These are phyloP conservation scores for Stachybotrys chartarum DNA, from an alignment of 2,329 filamentous ascomycete genomes.

Conservation along the genomic window DNA sequence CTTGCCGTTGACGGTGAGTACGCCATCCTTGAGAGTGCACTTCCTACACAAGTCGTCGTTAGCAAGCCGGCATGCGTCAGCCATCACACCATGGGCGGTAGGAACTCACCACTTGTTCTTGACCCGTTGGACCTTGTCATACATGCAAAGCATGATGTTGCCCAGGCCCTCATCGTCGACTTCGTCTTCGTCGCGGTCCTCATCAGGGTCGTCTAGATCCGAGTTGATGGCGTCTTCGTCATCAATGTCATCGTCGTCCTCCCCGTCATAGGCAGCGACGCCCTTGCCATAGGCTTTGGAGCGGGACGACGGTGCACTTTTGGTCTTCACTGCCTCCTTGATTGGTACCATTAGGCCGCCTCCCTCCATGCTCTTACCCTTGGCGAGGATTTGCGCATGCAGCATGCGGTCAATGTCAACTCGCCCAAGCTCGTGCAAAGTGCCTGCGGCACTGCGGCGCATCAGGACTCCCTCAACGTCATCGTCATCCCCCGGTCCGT, in stretches of 20 bases:
- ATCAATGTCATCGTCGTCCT: constrained; percentile 52
- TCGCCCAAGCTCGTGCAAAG: constrained; percentile 47
- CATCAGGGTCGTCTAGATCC: constrained; percentile 91
- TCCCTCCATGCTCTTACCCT: constrained; percentile 63
- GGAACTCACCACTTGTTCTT: constrained; percentile 86
- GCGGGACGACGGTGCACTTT: constrained; percentile 8
- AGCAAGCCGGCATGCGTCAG: constrained; percentile 1
- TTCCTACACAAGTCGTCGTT: constrained; percentile 50
- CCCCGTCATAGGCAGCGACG: constrained; percentile 52
- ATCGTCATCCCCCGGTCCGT: constrained; percentile 57
- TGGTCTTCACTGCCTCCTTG: constrained; percentile 40
- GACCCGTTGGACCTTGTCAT: constrained; percentile 97
- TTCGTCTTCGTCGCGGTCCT: constrained; percentile 74
- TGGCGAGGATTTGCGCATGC: constrained; percentile 58
- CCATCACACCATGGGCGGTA: neutral
- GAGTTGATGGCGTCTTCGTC: constrained; percentile 98
- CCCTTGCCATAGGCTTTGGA: constrained; percentile 21
- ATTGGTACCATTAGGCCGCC: constrained; percentile 71
- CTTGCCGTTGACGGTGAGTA: constrained; percentile 86
- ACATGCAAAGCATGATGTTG: constrained; percentile 97
- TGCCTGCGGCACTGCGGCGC: constrained; percentile 45
- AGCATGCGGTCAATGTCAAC: constrained; percentile 63
- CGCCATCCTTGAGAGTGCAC: constrained; percentile 95
- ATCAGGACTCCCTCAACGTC: constrained; percentile 54
- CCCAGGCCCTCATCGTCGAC: constrained; percentile 78